These are phyloP conservation scores for Geranium incanum DNA, from an alignment of 441 rosid genomes.

Conservation along the genomic window DNA sequence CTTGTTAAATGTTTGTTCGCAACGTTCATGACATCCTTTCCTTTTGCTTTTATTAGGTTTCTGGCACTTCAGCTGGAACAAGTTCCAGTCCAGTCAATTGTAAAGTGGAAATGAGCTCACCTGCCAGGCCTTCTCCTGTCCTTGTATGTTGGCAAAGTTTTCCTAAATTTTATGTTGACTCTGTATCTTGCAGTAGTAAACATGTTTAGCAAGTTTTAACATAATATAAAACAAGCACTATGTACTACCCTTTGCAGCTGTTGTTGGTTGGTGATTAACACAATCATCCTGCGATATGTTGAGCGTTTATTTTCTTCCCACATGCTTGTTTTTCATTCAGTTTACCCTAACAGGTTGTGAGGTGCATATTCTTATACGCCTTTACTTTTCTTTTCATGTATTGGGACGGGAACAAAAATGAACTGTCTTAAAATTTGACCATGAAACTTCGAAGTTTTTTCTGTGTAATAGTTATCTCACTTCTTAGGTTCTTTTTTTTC, in stretches of 20 bases:
- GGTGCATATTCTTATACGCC: neutral
- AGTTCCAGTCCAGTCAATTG: slow-evolving; percentile 48
- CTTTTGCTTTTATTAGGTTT: slow-evolving; percentile 37
- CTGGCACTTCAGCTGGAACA: slow-evolving; percentile 46
- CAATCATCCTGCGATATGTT: neutral
- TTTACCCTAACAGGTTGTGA: neutral
- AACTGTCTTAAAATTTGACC: neutral
- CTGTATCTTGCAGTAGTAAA: slow-evolving; percentile 13
- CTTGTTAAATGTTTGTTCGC: slow-evolving; percentile 16
- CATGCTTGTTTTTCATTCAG: neutral
- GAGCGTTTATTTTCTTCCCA: neutral
- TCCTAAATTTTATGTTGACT: slow-evolving; percentile 15
- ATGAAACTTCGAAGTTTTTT: neutral
- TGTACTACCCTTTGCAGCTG: neutral
- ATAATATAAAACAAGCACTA: neutral
- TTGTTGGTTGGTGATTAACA: too few relatives aligned
- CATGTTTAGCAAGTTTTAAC: neutral
- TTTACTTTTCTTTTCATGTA: neutral
- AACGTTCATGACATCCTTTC: slow-evolving; percentile 17
- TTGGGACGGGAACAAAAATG: slow-evolving; percentile 12
- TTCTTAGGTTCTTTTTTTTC: slow-evolving; percentile 12
- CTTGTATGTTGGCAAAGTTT: slow-evolving; percentile 37
- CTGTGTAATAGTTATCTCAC: slow-evolving; percentile 9
- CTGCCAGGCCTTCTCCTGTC: slow-evolving; percentile 60
- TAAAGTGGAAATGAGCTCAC: slow-evolving; percentile 85